Evolutionary conservation across 1,284 basidiomycete species (phyloP), one percentile per base, ranked within the genome.

Genomic region (Leccinum pallidistipes): DNA sequence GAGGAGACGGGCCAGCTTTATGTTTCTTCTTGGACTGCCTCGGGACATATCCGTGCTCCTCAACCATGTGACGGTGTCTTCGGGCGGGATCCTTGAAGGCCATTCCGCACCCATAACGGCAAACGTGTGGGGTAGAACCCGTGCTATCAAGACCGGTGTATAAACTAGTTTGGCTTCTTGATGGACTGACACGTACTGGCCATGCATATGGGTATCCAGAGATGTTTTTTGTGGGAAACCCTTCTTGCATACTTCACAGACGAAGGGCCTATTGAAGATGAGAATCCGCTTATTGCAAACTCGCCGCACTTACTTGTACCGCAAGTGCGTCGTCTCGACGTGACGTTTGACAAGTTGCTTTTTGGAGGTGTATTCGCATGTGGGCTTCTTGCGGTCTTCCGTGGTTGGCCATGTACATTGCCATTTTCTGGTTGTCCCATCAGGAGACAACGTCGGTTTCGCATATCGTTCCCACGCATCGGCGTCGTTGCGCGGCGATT

Each of bases 301-400:
- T 55, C 50, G 57, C 52, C 58, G 56, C 40, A 74, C 83, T 63
- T 63, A 86, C 87, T 83, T 86, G 67, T 83, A 80, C 57, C 81
- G 78, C 52, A 90, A 70, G 69, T 89, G 87, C 31, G 81, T 83
- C 12, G 83, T 83, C 71, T 86, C 81, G 59, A 90, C 79, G 70
- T 90, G 87, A 32, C 87, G 80, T 69, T 87, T 87, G 62, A 89
- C 83, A 40, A 87, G 77, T 70, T 88, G 87, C 69, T 86, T 87
- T 68, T 86, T 86, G 21, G 81, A 80, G 29, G 69, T 73, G 65
- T 87, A 89, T 16, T 76, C 74, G 68, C 87, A 88, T 45, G 62
- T 71, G 50, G 69, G 65, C 47, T 70, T 70, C 57, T 72, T 75
- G 56, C 69, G 69, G 32, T 75, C 75, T 54, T 77, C 74, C n/a